A percentile compares a stretch with the other conserved stretches of the same genome.
phyloP scores from a whole-genome alignment of 495 filamentous ascomycete genomes.

The Tuber borchii region DNA sequence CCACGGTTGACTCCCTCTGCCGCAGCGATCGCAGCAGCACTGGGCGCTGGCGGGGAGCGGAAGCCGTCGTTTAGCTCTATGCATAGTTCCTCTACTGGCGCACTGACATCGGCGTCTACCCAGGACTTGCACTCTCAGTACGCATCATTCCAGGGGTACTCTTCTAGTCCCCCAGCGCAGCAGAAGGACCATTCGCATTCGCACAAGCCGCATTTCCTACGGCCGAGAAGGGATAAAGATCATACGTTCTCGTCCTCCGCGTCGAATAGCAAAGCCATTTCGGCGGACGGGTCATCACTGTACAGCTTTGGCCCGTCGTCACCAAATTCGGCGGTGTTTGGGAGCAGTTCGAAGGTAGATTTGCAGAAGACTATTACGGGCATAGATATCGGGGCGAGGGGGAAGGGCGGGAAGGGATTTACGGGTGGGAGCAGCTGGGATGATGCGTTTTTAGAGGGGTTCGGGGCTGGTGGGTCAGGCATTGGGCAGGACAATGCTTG shows the following conservation, averaged over 20 bases:
- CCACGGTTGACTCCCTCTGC: slow-evolving; percentile 30
- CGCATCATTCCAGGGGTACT: slow-evolving; percentile 15
- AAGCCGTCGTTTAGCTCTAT: slow-evolving; percentile 29
- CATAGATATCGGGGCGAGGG: slow-evolving; percentile 41
- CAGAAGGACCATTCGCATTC: slow-evolving; percentile 58
- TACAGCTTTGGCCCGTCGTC: slow-evolving; percentile 66
- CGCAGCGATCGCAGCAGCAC: slow-evolving; percentile 24
- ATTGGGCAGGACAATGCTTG: slow-evolving; percentile 88
- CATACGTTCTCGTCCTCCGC: slow-evolving; percentile 77
- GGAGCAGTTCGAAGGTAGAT: slow-evolving; percentile 77
- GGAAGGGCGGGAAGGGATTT: slow-evolving; percentile 39
- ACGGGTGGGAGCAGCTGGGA: slow-evolving; percentile 49
- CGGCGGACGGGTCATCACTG: slow-evolving; percentile 68
- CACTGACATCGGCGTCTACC: slow-evolving; percentile 22
- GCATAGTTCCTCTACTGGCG: slow-evolving; percentile 19
- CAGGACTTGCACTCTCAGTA: slow-evolving; percentile 14
- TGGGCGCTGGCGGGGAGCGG: slow-evolving; percentile 20
- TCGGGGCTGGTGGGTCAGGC: slow-evolving; percentile 46
- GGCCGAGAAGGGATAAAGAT: slow-evolving; percentile 84
- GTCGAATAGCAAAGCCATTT: slow-evolving; percentile 79
- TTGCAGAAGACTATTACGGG: slow-evolving; percentile 46
- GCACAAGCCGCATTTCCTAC: slow-evolving; percentile 76
- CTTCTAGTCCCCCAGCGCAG: slow-evolving; percentile 43
- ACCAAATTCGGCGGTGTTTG: slow-evolving; percentile 62
- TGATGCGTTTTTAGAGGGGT: slow-evolving; percentile 49